Evolutionary conservation across 1,139 yeast genomes (phyloP).

Genomic region (Lodderomyces pseudojiufengensis): DNA sequence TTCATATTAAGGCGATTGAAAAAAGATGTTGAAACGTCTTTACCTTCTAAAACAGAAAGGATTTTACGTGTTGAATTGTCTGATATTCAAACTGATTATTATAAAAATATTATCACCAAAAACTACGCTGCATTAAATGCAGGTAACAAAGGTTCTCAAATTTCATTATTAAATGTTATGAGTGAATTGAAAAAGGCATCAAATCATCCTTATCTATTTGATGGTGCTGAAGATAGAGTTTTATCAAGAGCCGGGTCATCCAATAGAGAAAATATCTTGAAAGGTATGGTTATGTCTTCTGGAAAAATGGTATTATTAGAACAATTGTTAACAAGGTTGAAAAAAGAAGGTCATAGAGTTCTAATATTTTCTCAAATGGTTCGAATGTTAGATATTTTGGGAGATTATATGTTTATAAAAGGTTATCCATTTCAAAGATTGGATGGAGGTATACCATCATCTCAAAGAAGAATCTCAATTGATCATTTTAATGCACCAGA

Average conservation of each 20-base stretch:
- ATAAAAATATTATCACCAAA: constrained; percentile 86
- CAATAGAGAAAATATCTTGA: constrained; percentile 73
- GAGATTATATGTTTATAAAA: constrained; percentile 85
- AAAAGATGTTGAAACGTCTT: constrained; percentile 94
- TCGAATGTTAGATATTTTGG: constrained; percentile 88
- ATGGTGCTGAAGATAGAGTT: constrained; percentile 86
- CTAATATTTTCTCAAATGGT: constrained; percentile 97
- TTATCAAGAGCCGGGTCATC: constrained; percentile 56
- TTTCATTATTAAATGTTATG: constrained; percentile 87
- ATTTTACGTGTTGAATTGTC: constrained; percentile 92
- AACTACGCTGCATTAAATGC: constrained; percentile 89
- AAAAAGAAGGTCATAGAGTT: constrained; percentile 94
- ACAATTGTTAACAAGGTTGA: constrained; percentile 76
- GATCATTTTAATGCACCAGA: constrained; percentile 96
- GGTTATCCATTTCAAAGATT: constrained; percentile 90
- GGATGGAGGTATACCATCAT: constrained; percentile 95
- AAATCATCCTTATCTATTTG: constrained; percentile 93
- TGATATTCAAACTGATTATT: constrained; percentile 92
- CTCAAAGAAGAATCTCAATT: constrained; percentile 89
- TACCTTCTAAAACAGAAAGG: constrained; percentile 93
- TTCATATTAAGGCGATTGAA: constrained; percentile 88
- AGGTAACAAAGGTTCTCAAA: constrained; percentile 75
- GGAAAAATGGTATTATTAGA: constrained; percentile 97
- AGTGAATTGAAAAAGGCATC: constrained; percentile 95
- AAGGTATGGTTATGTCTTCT: constrained; percentile 94